phyloP scores from a whole-genome alignment of 2,329 filamentous ascomycete species.

The Ceratocystis harringtonii region DNA sequence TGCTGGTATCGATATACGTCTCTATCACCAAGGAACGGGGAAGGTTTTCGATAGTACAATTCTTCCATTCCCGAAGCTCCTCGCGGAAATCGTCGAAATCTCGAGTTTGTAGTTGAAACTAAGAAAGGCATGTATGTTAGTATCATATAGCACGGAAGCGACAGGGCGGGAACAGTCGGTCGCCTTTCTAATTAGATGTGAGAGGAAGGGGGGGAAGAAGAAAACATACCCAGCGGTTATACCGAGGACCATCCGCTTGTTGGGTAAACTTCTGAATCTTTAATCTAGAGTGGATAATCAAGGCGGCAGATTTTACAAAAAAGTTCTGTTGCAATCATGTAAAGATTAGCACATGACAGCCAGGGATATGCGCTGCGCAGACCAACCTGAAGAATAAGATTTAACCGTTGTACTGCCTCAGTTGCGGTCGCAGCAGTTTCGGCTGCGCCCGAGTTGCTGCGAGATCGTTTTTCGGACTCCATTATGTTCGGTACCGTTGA shows the following conservation, averaged over 20 bases:
- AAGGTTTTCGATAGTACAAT: slow-evolving; percentile 58
- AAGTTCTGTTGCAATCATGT: slow-evolving; percentile 52
- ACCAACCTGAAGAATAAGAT: slow-evolving; percentile 78
- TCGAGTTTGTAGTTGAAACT: slow-evolving; percentile 93
- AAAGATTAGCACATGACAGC: not conserved
- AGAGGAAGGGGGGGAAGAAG: not conserved
- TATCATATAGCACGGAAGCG: not conserved
- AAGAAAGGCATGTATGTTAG: slow-evolving; percentile 8
- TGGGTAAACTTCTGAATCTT: slow-evolving; percentile 41
- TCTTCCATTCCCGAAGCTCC: slow-evolving; percentile 68
- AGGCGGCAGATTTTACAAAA: slow-evolving; percentile 71
- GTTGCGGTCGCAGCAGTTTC: slow-evolving; percentile 35
- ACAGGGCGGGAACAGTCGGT: not conserved
- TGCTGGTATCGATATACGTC: slow-evolving; percentile 68
- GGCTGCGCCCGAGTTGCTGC: slow-evolving; percentile 31
- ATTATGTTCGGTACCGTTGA: slow-evolving; percentile 2
- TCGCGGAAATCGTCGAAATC: slow-evolving; percentile 80
- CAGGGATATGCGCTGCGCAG: not conserved
- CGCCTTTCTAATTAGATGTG: not conserved
- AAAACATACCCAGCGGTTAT: slow-evolving; percentile 71
- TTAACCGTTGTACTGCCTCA: slow-evolving; percentile 64
- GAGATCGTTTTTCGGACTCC: slow-evolving; percentile 8
- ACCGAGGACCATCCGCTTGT: slow-evolving; percentile 36
- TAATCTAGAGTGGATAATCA: slow-evolving; percentile 69
- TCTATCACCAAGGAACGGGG: slow-evolving; percentile 82